These are phyloP conservation scores for Rubia peregrina DNA, from an alignment of 305 asterid genomes.

Conservation along the genomic window DNA sequence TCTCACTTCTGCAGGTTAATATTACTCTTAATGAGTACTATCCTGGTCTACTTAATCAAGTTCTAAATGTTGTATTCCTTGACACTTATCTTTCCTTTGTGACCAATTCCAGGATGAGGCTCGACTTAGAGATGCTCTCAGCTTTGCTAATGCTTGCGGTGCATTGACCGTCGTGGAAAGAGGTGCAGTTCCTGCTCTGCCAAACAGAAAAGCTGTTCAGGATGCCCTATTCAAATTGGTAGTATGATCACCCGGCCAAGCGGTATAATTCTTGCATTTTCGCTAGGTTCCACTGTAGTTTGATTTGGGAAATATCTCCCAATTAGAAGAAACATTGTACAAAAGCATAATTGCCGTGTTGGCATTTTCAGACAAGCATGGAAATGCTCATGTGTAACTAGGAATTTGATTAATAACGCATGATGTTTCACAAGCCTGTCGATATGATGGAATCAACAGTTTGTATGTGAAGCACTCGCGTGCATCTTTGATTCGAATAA, in stretches of 20 bases:
- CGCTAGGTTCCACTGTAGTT: neutral
- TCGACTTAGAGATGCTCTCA: constrained; percentile 63
- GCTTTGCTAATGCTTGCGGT: constrained; percentile 91
- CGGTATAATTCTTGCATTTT: neutral
- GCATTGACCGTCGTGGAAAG: constrained; percentile 88
- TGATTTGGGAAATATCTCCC: neutral
- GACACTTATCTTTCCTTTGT: neutral
- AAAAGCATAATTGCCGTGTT: neutral
- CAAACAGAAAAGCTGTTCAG: constrained; percentile 59
- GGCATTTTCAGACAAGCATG: no score
- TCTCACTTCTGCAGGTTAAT: constrained; percentile 75
- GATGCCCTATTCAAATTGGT: constrained; percentile 51
- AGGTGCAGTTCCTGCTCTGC: constrained; percentile 97
- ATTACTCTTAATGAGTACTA: neutral
- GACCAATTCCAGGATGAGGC: constrained; percentile 48
- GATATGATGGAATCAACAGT: no score
- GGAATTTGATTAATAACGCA: neutral
- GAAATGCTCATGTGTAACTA: neutral
- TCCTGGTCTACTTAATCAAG: neutral
- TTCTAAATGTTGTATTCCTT: neutral
- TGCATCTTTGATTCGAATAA: neutral
- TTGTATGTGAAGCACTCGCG: neutral
- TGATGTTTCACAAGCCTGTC: neutral
- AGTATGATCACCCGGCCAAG: constrained; percentile 22
- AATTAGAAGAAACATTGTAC: neutral